Conservation (phyloP, 164 flowering plant species). For the Aristolochia contorta region DNA sequence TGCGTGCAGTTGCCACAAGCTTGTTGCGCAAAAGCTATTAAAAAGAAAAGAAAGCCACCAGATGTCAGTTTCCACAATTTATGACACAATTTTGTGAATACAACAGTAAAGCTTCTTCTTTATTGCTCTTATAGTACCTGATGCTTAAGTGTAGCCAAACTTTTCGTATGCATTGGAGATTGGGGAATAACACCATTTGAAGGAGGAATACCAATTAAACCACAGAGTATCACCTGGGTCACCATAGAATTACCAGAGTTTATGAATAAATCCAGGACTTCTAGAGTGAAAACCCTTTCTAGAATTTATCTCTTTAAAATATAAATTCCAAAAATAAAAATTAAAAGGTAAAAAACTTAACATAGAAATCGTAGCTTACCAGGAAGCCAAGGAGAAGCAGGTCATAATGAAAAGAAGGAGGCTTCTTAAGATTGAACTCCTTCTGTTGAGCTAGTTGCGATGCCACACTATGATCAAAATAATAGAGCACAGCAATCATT, state of each 20-base stretch:
- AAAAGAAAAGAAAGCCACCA: background rate
- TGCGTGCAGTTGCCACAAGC: slow-evolving; percentile 77
- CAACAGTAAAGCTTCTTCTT: background rate
- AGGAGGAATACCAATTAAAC: slow-evolving; percentile 92
- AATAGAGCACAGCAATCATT: slow-evolving; percentile 98
- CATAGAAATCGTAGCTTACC: slow-evolving; percentile 32
- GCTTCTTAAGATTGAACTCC: slow-evolving; percentile 94
- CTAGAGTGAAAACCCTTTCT: too few relatives aligned
- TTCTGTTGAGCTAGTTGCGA: slow-evolving; percentile 93
- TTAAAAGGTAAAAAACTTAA: background rate
- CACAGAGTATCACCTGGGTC: slow-evolving; percentile 63
- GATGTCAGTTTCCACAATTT: too few relatives aligned
- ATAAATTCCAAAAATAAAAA: too few relatives aligned
- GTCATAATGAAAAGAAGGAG: slow-evolving; percentile 89
- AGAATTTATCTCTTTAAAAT: too few relatives aligned
- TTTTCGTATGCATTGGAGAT: slow-evolving; percentile 98
- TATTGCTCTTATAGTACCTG: slow-evolving; percentile 37
- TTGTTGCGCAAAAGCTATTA: slow-evolving; percentile 73
- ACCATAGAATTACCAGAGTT: background rate
- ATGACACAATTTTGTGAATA: too few relatives aligned
- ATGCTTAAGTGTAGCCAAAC: slow-evolving; percentile 88
- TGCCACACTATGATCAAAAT: slow-evolving; percentile 98
- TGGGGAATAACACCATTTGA: slow-evolving; percentile 97
- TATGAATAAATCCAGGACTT: background rate
- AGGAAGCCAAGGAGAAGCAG: slow-evolving; percentile 86